Evolutionary conservation across 495 filamentous ascomycete genomes (phyloP).

Genomic region (Xylaria nigripes): DNA sequence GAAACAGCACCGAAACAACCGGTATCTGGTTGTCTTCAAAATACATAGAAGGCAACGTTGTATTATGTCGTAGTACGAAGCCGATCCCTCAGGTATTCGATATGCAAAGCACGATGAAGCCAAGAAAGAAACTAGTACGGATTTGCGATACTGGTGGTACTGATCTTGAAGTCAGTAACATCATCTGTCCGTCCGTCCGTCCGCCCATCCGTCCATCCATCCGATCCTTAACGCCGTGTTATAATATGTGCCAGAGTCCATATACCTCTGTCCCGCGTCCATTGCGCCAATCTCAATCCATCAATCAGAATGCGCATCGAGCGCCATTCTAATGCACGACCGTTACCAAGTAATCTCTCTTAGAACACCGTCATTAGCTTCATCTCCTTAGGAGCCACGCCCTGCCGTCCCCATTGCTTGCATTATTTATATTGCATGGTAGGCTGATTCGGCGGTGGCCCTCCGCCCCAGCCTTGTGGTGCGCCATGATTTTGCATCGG

Average conservation of each 20-base stretch:
- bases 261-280: constrained; percentile 1
- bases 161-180: background rate
- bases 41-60: background rate
- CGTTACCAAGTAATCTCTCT: background rate
- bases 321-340: background rate
- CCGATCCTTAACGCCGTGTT: constrained; percentile 5
- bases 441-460: constrained; percentile 21
- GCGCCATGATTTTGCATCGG: constrained; percentile 37
- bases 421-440: constrained; percentile 30
- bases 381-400: background rate
- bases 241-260: constrained; percentile 2
- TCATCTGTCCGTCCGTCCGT: too few species aligned
- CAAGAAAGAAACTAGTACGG: background rate
- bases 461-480: constrained; percentile 11
- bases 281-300: background rate
- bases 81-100: background rate
- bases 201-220: background rate
- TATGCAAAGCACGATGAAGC: background rate
- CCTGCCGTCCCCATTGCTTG: background rate
- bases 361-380: background rate
- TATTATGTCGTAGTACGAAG: background rate
- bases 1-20: too few species aligned
- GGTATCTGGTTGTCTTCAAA: background rate
- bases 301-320: background rate
- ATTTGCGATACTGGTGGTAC: background rate